phyloP scores from a whole-genome alignment of 495 filamentous ascomycete species.

The Neurospora intermedia region DNA sequence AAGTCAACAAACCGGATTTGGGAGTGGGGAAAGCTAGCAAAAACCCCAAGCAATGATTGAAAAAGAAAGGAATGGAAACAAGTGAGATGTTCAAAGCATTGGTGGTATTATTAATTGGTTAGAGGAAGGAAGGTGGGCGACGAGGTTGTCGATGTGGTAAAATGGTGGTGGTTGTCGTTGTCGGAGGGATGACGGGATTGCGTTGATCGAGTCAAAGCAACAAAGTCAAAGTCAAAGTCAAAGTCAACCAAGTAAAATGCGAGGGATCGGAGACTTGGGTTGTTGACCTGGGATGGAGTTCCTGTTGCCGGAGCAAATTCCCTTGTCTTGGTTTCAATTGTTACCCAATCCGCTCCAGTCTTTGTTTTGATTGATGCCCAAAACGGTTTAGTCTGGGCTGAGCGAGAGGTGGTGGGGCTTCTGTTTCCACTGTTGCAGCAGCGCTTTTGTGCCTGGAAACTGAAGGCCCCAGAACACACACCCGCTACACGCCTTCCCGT shows the following conservation, averaged over 20 bases:
- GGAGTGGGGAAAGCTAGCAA: not conserved
- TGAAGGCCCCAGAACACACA: not conserved
- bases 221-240: not conserved
- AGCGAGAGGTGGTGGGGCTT: constrained; percentile 10
- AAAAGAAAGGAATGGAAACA: not conserved
- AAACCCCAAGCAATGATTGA: not conserved
- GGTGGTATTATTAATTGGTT: not conserved
- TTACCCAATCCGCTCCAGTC: too few species aligned
- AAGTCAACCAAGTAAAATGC: not conserved
- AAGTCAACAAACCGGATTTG: constrained; percentile 1
- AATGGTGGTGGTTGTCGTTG: not conserved
- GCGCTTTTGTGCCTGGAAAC: not conserved
- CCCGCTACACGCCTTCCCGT: constrained; percentile 1
- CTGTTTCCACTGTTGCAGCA: not conserved
- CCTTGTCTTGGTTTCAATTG: too few species aligned
- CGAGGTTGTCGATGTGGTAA: not conserved
- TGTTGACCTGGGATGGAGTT: not conserved
- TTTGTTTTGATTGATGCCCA: constrained; percentile 17
- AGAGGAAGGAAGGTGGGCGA: not conserved
- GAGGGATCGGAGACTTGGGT: constrained; percentile 4
- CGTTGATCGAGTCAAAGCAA: not conserved
- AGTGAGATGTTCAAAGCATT: not conserved
- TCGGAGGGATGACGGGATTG: not conserved
- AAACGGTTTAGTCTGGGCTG: constrained; percentile 16
- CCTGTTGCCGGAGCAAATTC: constrained; percentile 4